Evolutionary conservation across 768 basidiomycete genomes (phyloP).

Genomic region (Podaxis sp.): DNA sequence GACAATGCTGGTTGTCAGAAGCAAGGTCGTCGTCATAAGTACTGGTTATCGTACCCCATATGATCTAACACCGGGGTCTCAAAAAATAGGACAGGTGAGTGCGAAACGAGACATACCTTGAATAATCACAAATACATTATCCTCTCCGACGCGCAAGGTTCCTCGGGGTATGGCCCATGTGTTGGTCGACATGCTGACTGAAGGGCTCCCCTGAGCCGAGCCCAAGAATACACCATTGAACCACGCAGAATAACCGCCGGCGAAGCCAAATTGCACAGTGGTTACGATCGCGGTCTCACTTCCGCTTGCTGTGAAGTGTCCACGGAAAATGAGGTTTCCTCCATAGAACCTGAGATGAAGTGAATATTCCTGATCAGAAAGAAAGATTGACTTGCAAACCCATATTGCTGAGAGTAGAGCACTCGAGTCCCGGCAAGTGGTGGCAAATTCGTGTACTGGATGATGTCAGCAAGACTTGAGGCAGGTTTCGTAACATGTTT

Average conservation of each 20-base stretch:
- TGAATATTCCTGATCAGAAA: not conserved
- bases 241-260: slow-evolving; percentile 53
- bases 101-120: slow-evolving; percentile 30
- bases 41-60: slow-evolving; percentile 37
- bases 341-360: slow-evolving; percentile 42
- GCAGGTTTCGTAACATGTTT: not conserved
- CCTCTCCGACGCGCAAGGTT: slow-evolving; percentile 43
- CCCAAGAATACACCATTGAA: slow-evolving; percentile 49
- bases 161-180: slow-evolving; percentile 48
- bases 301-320: slow-evolving; percentile 50
- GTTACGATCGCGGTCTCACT: slow-evolving; percentile 43
- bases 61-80: slow-evolving; percentile 33
- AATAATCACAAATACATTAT: slow-evolving; percentile 77
- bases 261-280: slow-evolving; percentile 48
- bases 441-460: slow-evolving; percentile 49
- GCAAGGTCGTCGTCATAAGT: not conserved
- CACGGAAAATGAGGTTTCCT: slow-evolving; percentile 50
- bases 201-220: slow-evolving; percentile 56
- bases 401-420: slow-evolving; percentile 53
- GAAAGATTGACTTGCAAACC: slow-evolving; percentile 25
- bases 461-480: not conserved
- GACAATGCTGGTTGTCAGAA: not conserved
- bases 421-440: slow-evolving; percentile 40
- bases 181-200: slow-evolving; percentile 47
- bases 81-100: not conserved